Evolutionary conservation across 73 alveolate species (phyloP), one percentile per base, ranked within the genome.

Genomic region (Stentor coeruleus): DNA sequence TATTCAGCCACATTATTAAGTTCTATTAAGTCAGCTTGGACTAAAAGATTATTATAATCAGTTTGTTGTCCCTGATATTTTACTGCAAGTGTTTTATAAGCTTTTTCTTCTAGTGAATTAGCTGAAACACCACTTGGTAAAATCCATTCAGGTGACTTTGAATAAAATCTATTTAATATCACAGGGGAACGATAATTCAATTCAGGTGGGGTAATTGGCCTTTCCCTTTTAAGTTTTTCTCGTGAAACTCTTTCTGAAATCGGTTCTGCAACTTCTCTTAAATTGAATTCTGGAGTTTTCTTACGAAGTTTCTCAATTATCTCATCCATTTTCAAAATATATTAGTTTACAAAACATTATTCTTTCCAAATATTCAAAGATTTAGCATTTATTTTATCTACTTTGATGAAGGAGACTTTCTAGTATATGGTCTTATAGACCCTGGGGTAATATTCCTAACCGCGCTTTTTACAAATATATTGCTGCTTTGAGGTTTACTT

Each of bases 401-500:
- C 66, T 49, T 49, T 49, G 20, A 49, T 49, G 20, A 49, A 49
- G 66, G 66, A 49, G 66, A 49, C 66, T 49, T 49, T 11, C 66
- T 6, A 6, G 6, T 6, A 49, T 11, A 49, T 11, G 66, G 66
- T 49, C 66, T 49, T 20, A 49, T 66, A 14, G 79, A 66, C n/a
- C 37, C 37, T 26, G 79, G 79, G 14, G 79, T 66, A 2, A 31
- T 66, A 66, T 66, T 20, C n/a, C 79, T 20, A 1, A 66, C 79
- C 14, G 79, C 40, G 33, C 79, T 66, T 66, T 66, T 66, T 14
- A 20, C 39, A 66, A 66, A 66, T 26, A 66, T 66, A 66, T 31
- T 66, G 66, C 20, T 49, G 20, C 20, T 49, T 20, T 49, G 66
- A 6, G 66, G 66, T 49, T 49, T 49, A 6, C 28, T 20, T 20